Evolutionary conservation across 345 rosid species (phyloP).

Genomic region (Syzygium grande): DNA sequence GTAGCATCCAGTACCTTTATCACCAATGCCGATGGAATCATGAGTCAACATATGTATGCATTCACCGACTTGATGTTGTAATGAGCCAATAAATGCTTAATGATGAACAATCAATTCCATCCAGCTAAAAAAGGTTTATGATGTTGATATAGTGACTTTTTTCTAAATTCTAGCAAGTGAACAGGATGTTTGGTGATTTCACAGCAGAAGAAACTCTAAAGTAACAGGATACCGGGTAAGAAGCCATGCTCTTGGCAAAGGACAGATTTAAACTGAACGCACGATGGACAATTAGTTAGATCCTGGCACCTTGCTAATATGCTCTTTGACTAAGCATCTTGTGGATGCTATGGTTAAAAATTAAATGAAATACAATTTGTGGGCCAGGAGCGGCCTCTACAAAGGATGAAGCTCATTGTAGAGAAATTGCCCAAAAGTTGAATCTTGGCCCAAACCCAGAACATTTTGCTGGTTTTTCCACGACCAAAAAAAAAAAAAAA

Average conservation of each 20-base stretch:
- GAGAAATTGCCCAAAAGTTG: not conserved
- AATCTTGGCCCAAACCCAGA: not conserved
- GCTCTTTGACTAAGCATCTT: not conserved
- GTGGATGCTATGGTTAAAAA: not conserved
- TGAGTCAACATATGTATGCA: not conserved
- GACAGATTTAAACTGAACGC: not conserved
- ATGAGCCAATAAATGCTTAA: not conserved
- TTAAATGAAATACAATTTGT: not conserved
- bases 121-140: not conserved
- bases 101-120: not conserved
- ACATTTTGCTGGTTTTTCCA: not conserved
- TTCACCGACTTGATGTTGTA: not conserved
- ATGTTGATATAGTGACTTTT: not conserved
- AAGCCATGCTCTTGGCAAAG: not conserved
- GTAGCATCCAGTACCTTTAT: slow-evolving; percentile 93
- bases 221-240: not conserved
- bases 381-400: not conserved
- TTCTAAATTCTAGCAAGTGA: not conserved
- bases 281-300: not conserved
- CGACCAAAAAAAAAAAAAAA: too few relatives aligned
- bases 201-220: not conserved
- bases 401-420: not conserved
- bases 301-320: not conserved
- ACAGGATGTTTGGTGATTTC: not conserved
- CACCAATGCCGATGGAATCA: not conserved